These are phyloP conservation scores for Saccharomycopsis schoenii DNA, from an alignment of 805 yeast genomes.

Conservation along the genomic window DNA sequence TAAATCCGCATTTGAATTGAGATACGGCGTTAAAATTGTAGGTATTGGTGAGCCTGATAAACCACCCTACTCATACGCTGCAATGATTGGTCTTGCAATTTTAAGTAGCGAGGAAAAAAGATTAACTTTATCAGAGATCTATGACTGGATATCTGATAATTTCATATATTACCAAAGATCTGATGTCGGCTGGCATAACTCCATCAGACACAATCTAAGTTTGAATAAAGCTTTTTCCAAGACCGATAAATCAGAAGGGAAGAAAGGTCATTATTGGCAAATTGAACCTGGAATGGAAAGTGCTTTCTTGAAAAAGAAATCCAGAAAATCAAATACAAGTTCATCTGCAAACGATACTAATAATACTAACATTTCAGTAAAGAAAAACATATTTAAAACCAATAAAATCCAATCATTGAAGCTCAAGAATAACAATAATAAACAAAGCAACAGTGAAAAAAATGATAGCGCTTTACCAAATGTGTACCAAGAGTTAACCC, in stretches of 20 bases:
- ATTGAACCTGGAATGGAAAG: slow-evolving; percentile 76
- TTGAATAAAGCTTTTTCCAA: slow-evolving; percentile 88
- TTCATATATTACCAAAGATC: slow-evolving; percentile 74
- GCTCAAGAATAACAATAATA: background rate
- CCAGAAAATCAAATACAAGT: slow-evolving; percentile 18
- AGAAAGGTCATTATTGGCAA: slow-evolving; percentile 85
- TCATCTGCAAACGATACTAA: background rate
- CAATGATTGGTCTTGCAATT: slow-evolving; percentile 87
- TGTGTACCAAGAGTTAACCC: slow-evolving; percentile 14
- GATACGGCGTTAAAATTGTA: slow-evolving; percentile 8
- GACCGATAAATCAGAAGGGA: slow-evolving; percentile 83
- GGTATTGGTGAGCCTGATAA: slow-evolving; percentile 32
- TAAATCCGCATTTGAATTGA: background rate
- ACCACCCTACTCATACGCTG: slow-evolving; percentile 93
- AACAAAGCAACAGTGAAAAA: background rate
- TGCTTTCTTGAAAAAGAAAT: slow-evolving; percentile 61
- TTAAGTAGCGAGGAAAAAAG: slow-evolving; percentile 65
- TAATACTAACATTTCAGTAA: slow-evolving; percentile 10
- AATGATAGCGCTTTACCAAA: background rate
- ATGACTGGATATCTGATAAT: slow-evolving; percentile 83
- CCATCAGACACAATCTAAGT: slow-evolving; percentile 88
- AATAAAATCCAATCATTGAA: background rate
- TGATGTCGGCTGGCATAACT: slow-evolving; percentile 96
- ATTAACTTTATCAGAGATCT: slow-evolving; percentile 74
- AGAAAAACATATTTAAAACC: background rate